phyloP scores from a whole-genome alignment of 768 basidiomycete species.

The Amanita inopinata region DNA sequence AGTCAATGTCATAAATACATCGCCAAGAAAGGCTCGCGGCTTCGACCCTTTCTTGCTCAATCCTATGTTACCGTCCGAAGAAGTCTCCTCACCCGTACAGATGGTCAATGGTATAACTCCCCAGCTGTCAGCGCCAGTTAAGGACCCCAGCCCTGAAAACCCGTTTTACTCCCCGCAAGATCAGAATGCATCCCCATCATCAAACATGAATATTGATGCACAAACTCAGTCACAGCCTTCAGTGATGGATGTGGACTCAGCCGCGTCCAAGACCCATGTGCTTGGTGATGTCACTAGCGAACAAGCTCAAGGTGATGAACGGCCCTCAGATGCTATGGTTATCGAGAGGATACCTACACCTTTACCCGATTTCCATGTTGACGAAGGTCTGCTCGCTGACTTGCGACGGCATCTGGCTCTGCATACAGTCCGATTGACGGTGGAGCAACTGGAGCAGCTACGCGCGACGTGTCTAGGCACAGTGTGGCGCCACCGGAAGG shows the following conservation, averaged over 20 bases:
- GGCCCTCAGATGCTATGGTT: conserved; percentile 28
- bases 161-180: conserved; percentile 12
- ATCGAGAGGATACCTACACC: conserved; percentile 59
- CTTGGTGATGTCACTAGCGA: neutral
- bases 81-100: conserved; percentile 13
- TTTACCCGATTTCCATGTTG: conserved; percentile 68
- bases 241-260: neutral
- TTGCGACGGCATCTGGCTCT: conserved; percentile 42
- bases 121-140: conserved; percentile 8
- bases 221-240: neutral
- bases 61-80: conserved; percentile 29
- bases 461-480: conserved; percentile 71
- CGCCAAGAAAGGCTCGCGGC: conserved; percentile 17
- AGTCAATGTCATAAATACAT: neutral
- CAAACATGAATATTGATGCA: conserved; percentile 1
- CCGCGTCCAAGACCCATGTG: neutral
- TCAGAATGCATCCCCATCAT: neutral
- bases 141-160: conserved; percentile 13
- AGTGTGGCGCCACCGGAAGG: conserved; percentile 74
- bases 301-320: neutral
- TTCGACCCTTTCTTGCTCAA: conserved; percentile 48
- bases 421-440: conserved; percentile 48
- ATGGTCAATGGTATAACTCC: conserved; percentile 9
- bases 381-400: conserved; percentile 35
- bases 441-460: conserved; percentile 92